These are phyloP conservation scores for Leishmania gerbilli DNA, from an alignment of 208 protist species.

Conservation along the genomic window DNA sequence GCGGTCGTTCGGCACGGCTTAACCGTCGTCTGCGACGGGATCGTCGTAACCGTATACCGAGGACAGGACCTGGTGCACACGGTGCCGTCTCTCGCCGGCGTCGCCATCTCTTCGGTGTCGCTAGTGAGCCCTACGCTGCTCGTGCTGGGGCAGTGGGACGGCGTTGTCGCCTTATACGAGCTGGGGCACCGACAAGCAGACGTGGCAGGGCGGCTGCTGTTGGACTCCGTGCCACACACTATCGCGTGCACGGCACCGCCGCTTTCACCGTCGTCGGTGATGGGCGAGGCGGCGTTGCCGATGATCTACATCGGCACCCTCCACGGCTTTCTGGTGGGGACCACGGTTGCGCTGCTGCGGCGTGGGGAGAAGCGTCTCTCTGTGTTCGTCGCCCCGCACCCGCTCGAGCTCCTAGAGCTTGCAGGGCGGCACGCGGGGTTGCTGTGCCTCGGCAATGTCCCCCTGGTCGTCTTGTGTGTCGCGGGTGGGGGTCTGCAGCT, in stretches of 20 bases:
- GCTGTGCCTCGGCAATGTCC: conserved; percentile 63
- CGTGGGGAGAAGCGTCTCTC: conserved; percentile 20
- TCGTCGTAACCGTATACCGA: conserved; percentile 8
- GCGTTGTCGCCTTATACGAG: conserved; percentile 18
- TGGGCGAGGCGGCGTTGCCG: neutral
- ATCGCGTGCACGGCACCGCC: conserved; percentile 22
- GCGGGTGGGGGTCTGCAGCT: conserved; percentile 12
- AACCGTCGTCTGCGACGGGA: conserved; percentile 19
- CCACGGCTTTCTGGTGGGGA: conserved; percentile 36
- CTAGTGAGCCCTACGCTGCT: conserved; percentile 15
- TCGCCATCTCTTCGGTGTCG: conserved; percentile 19
- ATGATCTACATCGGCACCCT: conserved; percentile 29
- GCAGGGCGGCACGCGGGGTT: conserved; percentile 38
- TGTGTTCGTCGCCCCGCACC: conserved; percentile 40
- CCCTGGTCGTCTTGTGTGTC: conserved; percentile 59
- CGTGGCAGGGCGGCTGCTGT: conserved; percentile 6
- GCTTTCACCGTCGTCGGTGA: neutral
- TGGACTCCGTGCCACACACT: conserved; percentile 36
- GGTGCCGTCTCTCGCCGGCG: neutral
- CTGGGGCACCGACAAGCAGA: neutral
- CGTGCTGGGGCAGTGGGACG: conserved; percentile 24
- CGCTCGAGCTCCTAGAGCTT: conserved; percentile 48
- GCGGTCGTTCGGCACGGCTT: conserved; percentile 13
- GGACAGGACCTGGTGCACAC: conserved; percentile 8
- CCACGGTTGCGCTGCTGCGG: conserved; percentile 16